A percentile compares a stretch with the other conserved stretches of the same genome.
Conservation (phyloP, 2,329 filamentous ascomycete genomes). For the Aureobasidium sp. region DNA sequence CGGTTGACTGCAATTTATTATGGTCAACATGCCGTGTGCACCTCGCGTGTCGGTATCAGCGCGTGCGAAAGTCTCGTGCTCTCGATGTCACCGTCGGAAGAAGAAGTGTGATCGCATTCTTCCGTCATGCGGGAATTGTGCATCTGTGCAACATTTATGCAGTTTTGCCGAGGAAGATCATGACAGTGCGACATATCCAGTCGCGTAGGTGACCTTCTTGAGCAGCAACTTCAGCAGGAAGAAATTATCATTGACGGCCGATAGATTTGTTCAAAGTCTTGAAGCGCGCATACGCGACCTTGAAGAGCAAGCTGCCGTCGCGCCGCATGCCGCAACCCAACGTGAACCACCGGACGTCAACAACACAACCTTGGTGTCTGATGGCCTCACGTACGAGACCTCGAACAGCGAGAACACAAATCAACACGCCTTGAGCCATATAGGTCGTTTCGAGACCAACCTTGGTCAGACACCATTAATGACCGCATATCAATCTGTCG, state of each 20-base stretch:
- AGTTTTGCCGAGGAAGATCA: slow-evolving; percentile 34
- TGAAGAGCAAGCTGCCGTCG: slow-evolving; percentile 20
- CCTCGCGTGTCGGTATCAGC: not conserved
- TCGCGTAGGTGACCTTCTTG: slow-evolving; percentile 30
- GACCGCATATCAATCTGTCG: not conserved
- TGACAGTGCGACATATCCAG: slow-evolving; percentile 36
- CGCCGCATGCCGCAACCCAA: not conserved
- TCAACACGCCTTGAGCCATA: not conserved
- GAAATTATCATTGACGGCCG: not conserved
- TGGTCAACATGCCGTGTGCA: not conserved
- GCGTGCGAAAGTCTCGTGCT: slow-evolving; percentile 24
- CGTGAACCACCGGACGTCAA: no score
- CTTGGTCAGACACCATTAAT: not conserved
- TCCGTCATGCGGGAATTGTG: slow-evolving; percentile 37
- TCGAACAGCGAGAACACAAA: no score
- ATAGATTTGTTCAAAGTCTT: slow-evolving; percentile 32
- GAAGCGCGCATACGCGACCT: slow-evolving; percentile 27
- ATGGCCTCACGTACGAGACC: no score
- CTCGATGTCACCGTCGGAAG: slow-evolving; percentile 38
- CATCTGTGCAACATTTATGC: slow-evolving; percentile 32
- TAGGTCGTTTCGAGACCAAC: not conserved
- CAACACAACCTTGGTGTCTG: no score
- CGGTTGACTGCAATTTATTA: no score
- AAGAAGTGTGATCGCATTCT: slow-evolving; percentile 38
- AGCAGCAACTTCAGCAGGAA: not conserved